phyloP scores from a whole-genome alignment of 768 basidiomycete species.

The Cubamyces sp. region DNA sequence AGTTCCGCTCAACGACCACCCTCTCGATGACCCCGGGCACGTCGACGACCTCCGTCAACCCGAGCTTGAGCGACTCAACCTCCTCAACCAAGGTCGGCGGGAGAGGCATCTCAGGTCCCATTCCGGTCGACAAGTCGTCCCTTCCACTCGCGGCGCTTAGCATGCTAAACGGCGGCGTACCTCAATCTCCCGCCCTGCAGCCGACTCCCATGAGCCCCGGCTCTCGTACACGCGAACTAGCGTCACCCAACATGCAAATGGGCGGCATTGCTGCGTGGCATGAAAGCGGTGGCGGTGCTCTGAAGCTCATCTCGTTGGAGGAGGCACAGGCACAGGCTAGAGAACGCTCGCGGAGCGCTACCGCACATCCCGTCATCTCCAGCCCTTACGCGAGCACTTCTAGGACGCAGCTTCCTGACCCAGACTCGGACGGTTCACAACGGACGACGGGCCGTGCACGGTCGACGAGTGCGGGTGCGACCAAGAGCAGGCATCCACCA shows the following conservation, averaged over 20 bases:
- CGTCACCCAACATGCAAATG: conserved; percentile 10
- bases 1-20: conserved; percentile 33
- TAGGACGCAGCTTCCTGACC: conserved; percentile 26
- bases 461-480: conserved; percentile 60
- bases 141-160: conserved; percentile 15
- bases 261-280: conserved; percentile 51
- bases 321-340: conserved; percentile 69
- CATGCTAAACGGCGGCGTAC: conserved; percentile 16
- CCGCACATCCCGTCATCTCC: conserved; percentile 28
- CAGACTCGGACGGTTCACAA: conserved; percentile 16
- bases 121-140: conserved; percentile 27
- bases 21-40: conserved; percentile 34
- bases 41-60: conserved; percentile 30
- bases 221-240: conserved; percentile 34
- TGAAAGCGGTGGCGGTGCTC: conserved; percentile 52
- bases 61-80: conserved; percentile 18
- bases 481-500: conserved; percentile 46
- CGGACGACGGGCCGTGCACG: conserved; percentile 47
- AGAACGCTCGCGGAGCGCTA: conserved; percentile 56
- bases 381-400: conserved; percentile 28
- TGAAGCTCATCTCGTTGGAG: conserved; percentile 74
- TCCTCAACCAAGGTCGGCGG: conserved; percentile 16
- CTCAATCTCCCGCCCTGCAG: conserved; percentile 11
- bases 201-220: conserved; percentile 18
- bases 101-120: conserved; percentile 32